phyloP scores from a whole-genome alignment of 1,284 basidiomycete genomes.

The Boletus sp. region DNA sequence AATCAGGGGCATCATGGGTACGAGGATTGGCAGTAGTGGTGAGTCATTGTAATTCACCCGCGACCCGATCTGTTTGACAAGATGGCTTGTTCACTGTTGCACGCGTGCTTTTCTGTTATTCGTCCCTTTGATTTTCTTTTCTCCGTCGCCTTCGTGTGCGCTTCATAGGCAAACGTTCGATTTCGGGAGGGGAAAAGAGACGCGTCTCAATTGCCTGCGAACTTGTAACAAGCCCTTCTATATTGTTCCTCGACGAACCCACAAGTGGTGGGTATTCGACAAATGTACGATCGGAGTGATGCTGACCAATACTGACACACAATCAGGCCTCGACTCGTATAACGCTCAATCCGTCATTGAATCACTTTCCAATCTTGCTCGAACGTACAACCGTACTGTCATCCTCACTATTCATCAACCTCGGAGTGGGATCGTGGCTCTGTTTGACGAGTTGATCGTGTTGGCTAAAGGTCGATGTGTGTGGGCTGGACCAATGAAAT shows the following conservation, averaged over 20 bases:
- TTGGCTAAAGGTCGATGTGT: constrained; percentile 66
- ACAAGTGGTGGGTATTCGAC: constrained; percentile 69
- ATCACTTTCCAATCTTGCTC: constrained; percentile 79
- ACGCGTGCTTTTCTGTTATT: background rate
- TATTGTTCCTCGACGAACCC: constrained; percentile 95
- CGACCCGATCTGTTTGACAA: background rate
- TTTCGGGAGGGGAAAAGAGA: constrained; percentile 94
- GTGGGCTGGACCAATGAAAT: constrained; percentile 31
- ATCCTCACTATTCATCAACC: constrained; percentile 98
- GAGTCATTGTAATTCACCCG: constrained; percentile 22
- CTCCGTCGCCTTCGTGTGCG: background rate
- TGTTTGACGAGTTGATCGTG: constrained; percentile 90
- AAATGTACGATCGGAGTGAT: background rate
- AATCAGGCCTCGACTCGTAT: constrained; percentile 82
- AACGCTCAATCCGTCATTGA: constrained; percentile 96
- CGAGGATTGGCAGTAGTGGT: constrained; percentile 85
- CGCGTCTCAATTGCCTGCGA: constrained; percentile 98
- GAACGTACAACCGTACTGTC: constrained; percentile 91
- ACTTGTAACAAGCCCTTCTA: constrained; percentile 92
- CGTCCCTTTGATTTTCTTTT: background rate
- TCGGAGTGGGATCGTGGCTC: constrained; percentile 92
- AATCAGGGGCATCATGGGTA: constrained; percentile 87
- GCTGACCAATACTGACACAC: background rate
- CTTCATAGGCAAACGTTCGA: constrained; percentile 68
- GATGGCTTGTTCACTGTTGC: background rate